phyloP scores from a whole-genome alignment of 2,329 filamentous ascomycete species.

The Nothopassalora personata region DNA sequence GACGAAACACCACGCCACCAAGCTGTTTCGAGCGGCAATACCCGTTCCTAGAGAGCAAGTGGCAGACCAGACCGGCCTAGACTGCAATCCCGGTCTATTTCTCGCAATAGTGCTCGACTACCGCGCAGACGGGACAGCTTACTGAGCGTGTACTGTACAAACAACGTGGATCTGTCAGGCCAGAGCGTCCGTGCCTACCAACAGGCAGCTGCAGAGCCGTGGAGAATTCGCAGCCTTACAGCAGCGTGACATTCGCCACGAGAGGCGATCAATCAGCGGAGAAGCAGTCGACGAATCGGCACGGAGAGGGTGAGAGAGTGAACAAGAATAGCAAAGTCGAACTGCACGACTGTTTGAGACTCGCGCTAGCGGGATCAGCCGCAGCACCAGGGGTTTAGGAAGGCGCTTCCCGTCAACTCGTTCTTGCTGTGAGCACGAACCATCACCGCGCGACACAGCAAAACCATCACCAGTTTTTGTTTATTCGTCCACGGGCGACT shows the following conservation, averaged over 20 bases:
- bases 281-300: neutral
- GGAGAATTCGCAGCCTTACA: neutral
- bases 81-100: neutral
- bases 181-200: neutral
- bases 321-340: neutral
- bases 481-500: conserved; percentile 1
- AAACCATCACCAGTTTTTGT: conserved; percentile 8
- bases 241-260: neutral
- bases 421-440: neutral
- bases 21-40: neutral
- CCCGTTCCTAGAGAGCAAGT: neutral
- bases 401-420: conserved; percentile 1
- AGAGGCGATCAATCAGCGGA: neutral
- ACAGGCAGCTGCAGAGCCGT: neutral
- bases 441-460: conserved; percentile 1
- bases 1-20: neutral
- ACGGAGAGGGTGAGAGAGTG: neutral
- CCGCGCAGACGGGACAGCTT: neutral
- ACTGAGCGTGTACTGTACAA: neutral
- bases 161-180: neutral
- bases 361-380: neutral
- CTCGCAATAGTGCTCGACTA: neutral
- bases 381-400: neutral
- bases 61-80: neutral
- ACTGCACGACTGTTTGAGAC: neutral